These are phyloP conservation scores for Ophiostoma tasmaniense DNA, from an alignment of 2,329 filamentous ascomycete species.

Conservation along the genomic window DNA sequence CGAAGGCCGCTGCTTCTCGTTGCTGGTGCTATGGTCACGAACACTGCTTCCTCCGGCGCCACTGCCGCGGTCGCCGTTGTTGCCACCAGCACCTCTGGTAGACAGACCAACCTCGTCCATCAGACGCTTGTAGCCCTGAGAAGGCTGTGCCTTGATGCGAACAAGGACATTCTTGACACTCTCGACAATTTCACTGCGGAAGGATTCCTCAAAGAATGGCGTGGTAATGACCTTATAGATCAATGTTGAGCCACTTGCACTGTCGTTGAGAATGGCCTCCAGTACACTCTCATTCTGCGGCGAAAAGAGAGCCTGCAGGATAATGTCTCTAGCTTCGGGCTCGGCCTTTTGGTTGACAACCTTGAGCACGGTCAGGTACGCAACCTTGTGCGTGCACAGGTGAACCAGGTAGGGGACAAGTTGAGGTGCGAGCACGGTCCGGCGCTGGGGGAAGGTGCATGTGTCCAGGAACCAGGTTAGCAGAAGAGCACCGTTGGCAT, in stretches of 20 bases:
- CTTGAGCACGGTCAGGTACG: constrained; percentile 92
- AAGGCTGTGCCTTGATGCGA: constrained; percentile 84
- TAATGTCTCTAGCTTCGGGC: constrained; percentile 79
- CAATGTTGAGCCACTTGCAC: constrained; percentile 83
- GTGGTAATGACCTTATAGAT: constrained; percentile 99
- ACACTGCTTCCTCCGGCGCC: constrained; percentile 35
- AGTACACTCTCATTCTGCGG: constrained; percentile 76
- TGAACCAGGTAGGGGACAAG: constrained; percentile 90
- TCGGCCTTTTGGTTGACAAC: constrained; percentile 98
- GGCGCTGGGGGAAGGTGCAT: constrained; percentile 86
- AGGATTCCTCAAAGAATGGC: constrained; percentile 90
- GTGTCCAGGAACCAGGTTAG: constrained; percentile 98
- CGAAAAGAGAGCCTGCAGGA: constrained; percentile 88
- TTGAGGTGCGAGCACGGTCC: constrained; percentile 83
- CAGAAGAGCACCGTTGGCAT: constrained; percentile 86
- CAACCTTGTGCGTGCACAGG: constrained; percentile 96
- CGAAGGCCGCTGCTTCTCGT: constrained; percentile 46
- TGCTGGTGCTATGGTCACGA: constrained; percentile 38
- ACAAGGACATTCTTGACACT: constrained; percentile 84
- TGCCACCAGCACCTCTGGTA: constrained; percentile 39
- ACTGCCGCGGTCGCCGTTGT: constrained; percentile 27
- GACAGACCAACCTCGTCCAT: constrained; percentile 98
- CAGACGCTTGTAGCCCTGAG: constrained; percentile 92
- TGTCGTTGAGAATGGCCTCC: constrained; percentile 84
- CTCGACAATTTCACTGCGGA: constrained; percentile 79